Percentiles rank a stretch among this genome's conserved stretches.
phyloP scores from a whole-genome alignment of 768 basidiomycete genomes.

The Podaxis sp. region DNA sequence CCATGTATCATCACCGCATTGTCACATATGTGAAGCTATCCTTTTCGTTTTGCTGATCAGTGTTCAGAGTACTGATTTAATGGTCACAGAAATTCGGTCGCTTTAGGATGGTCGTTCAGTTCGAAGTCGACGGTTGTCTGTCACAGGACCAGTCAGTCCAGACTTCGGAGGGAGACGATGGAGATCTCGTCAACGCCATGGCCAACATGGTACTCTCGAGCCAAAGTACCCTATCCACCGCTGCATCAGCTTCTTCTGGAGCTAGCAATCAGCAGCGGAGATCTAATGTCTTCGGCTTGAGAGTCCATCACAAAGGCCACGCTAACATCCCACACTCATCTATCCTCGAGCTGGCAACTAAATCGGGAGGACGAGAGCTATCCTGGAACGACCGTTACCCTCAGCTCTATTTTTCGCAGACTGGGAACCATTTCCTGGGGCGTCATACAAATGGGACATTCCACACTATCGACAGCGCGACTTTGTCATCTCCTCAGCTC shows the following conservation, averaged over 20 bases:
- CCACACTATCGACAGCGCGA: constrained; percentile 43
- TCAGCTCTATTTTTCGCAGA: constrained; percentile 70
- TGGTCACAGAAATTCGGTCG: constrained; percentile 50
- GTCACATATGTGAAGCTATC: constrained; percentile 52
- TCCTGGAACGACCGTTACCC: constrained; percentile 46
- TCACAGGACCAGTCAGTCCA: constrained; percentile 19
- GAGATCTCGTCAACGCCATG: constrained; percentile 34
- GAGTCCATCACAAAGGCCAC: constrained; percentile 26
- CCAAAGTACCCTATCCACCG: background rate
- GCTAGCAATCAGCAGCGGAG: background rate
- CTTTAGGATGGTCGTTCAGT: constrained; percentile 26
- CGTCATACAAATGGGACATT: constrained; percentile 57
- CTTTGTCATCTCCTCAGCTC: constrained; percentile 36
- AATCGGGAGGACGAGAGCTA: constrained; percentile 27
- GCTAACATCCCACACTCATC: constrained; percentile 36
- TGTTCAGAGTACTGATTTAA: background rate
- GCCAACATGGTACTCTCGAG: constrained; percentile 28
- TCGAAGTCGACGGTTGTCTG: constrained; percentile 28
- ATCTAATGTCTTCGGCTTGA: constrained; percentile 13
- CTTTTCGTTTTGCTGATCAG: background rate
- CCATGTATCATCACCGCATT: constrained; percentile 61
- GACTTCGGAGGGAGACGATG: constrained; percentile 26
- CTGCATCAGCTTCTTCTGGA: background rate
- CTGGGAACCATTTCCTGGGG: constrained; percentile 56
- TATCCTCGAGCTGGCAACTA: constrained; percentile 48